These are phyloP conservation scores for Euphorbia tirucalli DNA, from an alignment of 345 rosid genomes.

Conservation along the genomic window DNA sequence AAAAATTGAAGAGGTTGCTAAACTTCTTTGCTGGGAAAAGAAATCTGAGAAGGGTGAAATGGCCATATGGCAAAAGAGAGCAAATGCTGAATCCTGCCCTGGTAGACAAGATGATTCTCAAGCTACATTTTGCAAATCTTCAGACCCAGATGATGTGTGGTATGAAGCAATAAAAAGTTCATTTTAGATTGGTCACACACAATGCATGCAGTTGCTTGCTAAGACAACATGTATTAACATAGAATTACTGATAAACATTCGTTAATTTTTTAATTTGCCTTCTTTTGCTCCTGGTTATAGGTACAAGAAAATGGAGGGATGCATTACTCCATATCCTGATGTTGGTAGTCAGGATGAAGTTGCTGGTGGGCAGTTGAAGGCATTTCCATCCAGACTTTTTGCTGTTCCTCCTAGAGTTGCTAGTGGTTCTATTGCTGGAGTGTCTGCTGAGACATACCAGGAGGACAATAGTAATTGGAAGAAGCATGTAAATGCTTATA, in stretches of 20 bases:
- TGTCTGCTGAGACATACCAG: slow-evolving; percentile 75
- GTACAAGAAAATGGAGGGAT: slow-evolving; percentile 94
- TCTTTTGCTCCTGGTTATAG: slow-evolving; percentile 36
- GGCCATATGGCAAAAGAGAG: slow-evolving; percentile 91
- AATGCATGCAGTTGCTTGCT: not conserved
- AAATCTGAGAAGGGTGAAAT: slow-evolving; percentile 85
- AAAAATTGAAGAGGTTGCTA: slow-evolving; percentile 82
- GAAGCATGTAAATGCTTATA: slow-evolving; percentile 82
- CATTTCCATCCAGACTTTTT: slow-evolving; percentile 76
- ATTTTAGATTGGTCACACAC: slow-evolving; percentile 1
- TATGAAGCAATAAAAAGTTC: slow-evolving; percentile 32
- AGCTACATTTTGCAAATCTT: slow-evolving; percentile 67
- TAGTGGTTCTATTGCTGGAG: slow-evolving; percentile 80
- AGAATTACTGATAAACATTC: not conserved
- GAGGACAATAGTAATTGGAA: slow-evolving; percentile 79
- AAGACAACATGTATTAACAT: not conserved
- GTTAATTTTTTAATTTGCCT: not conserved
- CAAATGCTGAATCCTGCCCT: slow-evolving; percentile 58
- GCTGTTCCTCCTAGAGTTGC: slow-evolving; percentile 84
- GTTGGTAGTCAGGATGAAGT: slow-evolving; percentile 53
- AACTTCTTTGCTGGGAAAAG: slow-evolving; percentile 97
- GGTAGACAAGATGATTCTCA: slow-evolving; percentile 59
- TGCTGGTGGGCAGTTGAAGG: slow-evolving; percentile 62
- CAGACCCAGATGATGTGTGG: slow-evolving; percentile 83
- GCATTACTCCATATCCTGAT: slow-evolving; percentile 81